A percentile compares a stretch with the other conserved stretches of the same genome.
phyloP scores from a whole-genome alignment of 1,139 yeast genomes.

The Protomyces gravidus region DNA sequence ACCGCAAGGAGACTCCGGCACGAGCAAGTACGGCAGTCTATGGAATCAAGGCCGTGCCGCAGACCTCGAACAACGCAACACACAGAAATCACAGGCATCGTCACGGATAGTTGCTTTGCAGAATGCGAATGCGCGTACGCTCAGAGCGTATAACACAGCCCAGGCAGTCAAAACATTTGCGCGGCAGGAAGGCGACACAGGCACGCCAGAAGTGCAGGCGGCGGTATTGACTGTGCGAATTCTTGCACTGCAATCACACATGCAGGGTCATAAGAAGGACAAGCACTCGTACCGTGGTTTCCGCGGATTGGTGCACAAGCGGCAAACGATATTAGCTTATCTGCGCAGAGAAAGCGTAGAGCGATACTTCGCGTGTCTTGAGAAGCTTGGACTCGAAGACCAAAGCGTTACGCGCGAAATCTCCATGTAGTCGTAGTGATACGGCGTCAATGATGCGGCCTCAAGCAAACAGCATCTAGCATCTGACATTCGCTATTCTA shows the following conservation, averaged over 20 bases:
- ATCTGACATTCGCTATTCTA: slow-evolving; percentile 34
- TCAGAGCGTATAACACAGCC: slow-evolving; percentile 55
- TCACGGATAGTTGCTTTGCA: slow-evolving; percentile 67
- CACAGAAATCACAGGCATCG: slow-evolving; percentile 63
- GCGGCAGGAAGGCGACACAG: slow-evolving; percentile 84
- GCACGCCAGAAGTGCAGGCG: slow-evolving; percentile 93
- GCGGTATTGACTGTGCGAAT: slow-evolving; percentile 80
- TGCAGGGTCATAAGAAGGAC: slow-evolving; percentile 70
- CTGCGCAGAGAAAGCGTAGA: slow-evolving; percentile 74
- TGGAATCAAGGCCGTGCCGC: slow-evolving; percentile 1
- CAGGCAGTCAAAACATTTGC: slow-evolving; percentile 74
- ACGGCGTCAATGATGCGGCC: not conserved
- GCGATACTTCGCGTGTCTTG: slow-evolving; percentile 77
- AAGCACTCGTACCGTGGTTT: slow-evolving; percentile 62
- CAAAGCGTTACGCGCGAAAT: slow-evolving; percentile 52
- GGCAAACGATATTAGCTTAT: slow-evolving; percentile 77
- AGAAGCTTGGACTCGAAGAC: slow-evolving; percentile 81
- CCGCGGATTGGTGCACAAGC: slow-evolving; percentile 77
- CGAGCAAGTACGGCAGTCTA: not conserved
- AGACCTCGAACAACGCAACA: slow-evolving; percentile 33
- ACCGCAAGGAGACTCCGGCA: slow-evolving; percentile 2
- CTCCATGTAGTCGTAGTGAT: slow-evolving; percentile 13
- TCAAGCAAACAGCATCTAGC: too few species aligned
- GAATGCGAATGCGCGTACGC: slow-evolving; percentile 62
- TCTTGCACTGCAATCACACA: slow-evolving; percentile 70